Conservation (phyloP, 2,329 filamentous ascomycete genomes). For the Teratosphaeria zuluensis region DNA sequence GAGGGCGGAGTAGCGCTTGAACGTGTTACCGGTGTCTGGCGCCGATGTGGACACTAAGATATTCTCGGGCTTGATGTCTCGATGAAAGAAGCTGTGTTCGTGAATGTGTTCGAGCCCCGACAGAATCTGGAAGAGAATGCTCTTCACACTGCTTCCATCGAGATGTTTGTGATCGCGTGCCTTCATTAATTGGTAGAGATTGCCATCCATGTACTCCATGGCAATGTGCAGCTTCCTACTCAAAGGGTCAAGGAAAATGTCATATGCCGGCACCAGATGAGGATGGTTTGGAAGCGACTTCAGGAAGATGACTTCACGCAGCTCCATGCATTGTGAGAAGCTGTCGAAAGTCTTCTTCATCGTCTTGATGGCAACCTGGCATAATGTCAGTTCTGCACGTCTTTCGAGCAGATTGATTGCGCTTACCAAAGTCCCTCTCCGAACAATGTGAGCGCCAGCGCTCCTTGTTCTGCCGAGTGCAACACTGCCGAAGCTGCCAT, state of each 20-base stretch:
- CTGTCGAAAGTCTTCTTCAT: constrained; percentile 99
- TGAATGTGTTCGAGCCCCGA: constrained; percentile 95
- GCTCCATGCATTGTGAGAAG: constrained; percentile 77
- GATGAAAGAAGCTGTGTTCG: constrained; percentile 93
- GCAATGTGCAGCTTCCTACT: constrained; percentile 94
- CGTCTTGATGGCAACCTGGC: constrained; percentile 92
- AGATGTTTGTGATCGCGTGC: constrained; percentile 89
- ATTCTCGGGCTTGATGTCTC: constrained; percentile 98
- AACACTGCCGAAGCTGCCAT: constrained; percentile 97
- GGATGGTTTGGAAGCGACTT: constrained; percentile 77
- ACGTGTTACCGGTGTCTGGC: constrained; percentile 71
- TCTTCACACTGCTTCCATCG: constrained; percentile 88
- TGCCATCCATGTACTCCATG: constrained; percentile 99
- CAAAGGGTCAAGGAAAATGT: constrained; percentile 95
- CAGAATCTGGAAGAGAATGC: constrained; percentile 94
- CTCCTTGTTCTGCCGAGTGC: constrained; percentile 83
- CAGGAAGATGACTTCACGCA: constrained; percentile 94
- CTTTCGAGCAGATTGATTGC: constrained; percentile 2
- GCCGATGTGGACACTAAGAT: constrained; percentile 91
- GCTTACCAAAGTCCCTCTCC: constrained; percentile 84
- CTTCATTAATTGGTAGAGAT: constrained; percentile 98
- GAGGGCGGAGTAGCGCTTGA: constrained; percentile 83
- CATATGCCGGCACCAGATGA: constrained; percentile 91
- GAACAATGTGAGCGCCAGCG: constrained; percentile 78
- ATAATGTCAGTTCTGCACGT: constrained; percentile 7